Conservation (phyloP, 2,329 filamentous ascomycete genomes). For the Fusarium penzigii region DNA sequence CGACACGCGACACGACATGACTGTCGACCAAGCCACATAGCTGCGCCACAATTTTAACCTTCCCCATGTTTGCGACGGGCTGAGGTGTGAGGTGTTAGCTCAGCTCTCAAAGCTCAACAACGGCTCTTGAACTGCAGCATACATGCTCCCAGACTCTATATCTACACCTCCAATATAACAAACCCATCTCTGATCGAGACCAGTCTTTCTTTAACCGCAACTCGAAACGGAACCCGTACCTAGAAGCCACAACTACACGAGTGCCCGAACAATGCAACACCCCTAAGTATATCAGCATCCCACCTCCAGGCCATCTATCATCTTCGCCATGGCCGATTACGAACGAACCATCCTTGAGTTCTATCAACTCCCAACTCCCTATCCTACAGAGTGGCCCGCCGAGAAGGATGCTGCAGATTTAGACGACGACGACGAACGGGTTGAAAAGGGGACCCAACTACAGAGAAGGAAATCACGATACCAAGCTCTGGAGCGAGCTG, state of each 20-base stretch:
- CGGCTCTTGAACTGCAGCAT: slow-evolving; percentile 2
- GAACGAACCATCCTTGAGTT: slow-evolving; percentile 81
- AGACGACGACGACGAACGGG: slow-evolving; percentile 49
- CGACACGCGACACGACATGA: neutral
- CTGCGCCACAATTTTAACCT: slow-evolving; percentile 14
- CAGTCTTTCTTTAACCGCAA: no score
- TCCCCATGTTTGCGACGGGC: slow-evolving; percentile 3
- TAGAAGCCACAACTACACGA: neutral
- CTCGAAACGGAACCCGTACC: no score
- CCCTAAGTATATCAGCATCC: slow-evolving; percentile 11
- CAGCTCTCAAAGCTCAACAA: neutral
- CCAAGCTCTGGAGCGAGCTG: slow-evolving; percentile 77
- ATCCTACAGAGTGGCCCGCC: slow-evolving; percentile 82
- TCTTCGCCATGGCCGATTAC: slow-evolving; percentile 62
- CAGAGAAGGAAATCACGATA: slow-evolving; percentile 74
- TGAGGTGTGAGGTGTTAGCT: neutral
- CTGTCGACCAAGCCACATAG: slow-evolving; percentile 5
- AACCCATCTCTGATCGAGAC: neutral
- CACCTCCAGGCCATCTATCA: slow-evolving; percentile 13
- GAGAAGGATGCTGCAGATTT: slow-evolving; percentile 73
- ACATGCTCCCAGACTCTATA: neutral
- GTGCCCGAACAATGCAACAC: neutral
- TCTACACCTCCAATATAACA: neutral
- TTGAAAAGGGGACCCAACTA: slow-evolving; percentile 49
- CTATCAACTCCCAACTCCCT: slow-evolving; percentile 80